Evolutionary conservation across 2,329 filamentous ascomycete species (phyloP), one percentile per base, ranked within the genome.

Genomic region (Clonostachys solani): DNA sequence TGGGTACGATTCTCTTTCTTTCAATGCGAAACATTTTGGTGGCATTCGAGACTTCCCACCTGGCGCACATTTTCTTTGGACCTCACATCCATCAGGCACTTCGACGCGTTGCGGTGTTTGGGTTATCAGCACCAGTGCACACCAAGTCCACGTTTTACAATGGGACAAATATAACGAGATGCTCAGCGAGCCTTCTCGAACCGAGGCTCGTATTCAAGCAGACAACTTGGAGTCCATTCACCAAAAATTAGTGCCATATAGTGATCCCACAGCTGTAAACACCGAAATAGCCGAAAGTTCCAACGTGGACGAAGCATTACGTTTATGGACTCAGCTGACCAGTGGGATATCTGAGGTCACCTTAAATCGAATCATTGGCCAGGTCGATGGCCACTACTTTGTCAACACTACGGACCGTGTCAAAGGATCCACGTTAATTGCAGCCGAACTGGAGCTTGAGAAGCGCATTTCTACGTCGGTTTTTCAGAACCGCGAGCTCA

Each of bases 41-140:
- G 81, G 81, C 17, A 67, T 85, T 48, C 72, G 72, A 18, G 69
- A 79, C 47, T 66, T 85, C 23, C 78, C 80, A 0, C 57, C 67
- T 0, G 82, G 82, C 0, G 60, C 74, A 13, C 82, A 85, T 57
- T 76, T 85, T 49, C 66, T 84, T 48, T 85, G 80, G 80, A 72
- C 77, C 29, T 69, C 80, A 3, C 69, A 77, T 18, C 68, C 72
- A 0, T 66, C 67, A 3, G 66, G 68, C 16, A 65, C 71, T 16
- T 77, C 77, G 3, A 61, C 71, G 33, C 72, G 81, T 5, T 76
- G 69, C 47, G 82, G 79, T 6, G 81, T 77, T 57, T 85, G 81
- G 80, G 67, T 84, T 47, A 60, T 72, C 40, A 68, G 69, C 1
- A 61, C 60, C 2, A 55, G 60, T 12, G 50, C 50, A 5, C 54